Conservation (phyloP, 495 filamentous ascomycete species). For the Xylaria flabelliformis region DNA sequence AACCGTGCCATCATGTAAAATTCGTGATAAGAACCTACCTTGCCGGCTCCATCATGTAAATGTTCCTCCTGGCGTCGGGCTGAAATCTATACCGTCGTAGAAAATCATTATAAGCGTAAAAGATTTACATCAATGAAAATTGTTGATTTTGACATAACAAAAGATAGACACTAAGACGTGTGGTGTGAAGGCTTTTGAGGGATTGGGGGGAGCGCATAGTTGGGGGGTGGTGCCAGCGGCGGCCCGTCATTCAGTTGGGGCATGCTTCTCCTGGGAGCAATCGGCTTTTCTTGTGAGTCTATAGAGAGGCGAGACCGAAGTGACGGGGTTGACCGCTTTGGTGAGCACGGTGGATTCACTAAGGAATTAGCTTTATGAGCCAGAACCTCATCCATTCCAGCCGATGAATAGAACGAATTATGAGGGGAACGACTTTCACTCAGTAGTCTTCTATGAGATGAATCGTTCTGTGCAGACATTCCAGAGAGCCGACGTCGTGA, state of each 20-base stretch:
- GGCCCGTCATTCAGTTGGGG: slow-evolving; percentile 64
- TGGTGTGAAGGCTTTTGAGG: slow-evolving; percentile 43
- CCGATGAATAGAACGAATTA: slow-evolving; percentile 26
- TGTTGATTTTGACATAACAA: slow-evolving; percentile 5
- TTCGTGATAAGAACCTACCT: slow-evolving; percentile 11
- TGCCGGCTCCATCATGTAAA: not conserved
- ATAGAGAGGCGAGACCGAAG: slow-evolving; percentile 37
- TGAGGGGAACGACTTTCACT: slow-evolving; percentile 28
- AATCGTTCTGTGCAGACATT: slow-evolving; percentile 17
- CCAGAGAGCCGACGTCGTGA: slow-evolving; percentile 31
- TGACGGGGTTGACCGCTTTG: slow-evolving; percentile 38
- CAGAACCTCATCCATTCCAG: slow-evolving; percentile 17
- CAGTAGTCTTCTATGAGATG: slow-evolving; percentile 25
- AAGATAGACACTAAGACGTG: slow-evolving; percentile 7
- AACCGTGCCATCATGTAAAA: slow-evolving; percentile 17
- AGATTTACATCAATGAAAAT: slow-evolving; percentile 12
- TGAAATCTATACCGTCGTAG: not conserved
- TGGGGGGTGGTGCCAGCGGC: slow-evolving; percentile 68
- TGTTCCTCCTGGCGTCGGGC: not conserved
- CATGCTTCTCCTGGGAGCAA: slow-evolving; percentile 60
- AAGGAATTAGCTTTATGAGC: not conserved
- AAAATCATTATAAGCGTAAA: slow-evolving; percentile 17
- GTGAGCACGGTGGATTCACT: slow-evolving; percentile 29
- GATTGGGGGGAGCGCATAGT: slow-evolving; percentile 67
- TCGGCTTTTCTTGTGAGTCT: slow-evolving; percentile 38